phyloP scores from a whole-genome alignment of 257 asterid genomes.

The Nicotiana benthamiana region DNA sequence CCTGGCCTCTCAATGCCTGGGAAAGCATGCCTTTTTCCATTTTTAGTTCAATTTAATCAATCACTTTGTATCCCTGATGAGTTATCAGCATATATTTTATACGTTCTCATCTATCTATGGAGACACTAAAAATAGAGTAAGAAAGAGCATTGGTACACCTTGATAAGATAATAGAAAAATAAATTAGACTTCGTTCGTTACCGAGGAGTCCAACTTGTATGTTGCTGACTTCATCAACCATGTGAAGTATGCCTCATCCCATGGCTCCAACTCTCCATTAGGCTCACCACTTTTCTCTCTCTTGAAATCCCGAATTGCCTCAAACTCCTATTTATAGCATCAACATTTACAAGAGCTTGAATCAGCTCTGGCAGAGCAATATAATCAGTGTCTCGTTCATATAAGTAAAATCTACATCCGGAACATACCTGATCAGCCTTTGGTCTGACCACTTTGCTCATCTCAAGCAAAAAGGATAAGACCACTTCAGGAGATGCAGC shows the following conservation, averaged over 20 bases:
- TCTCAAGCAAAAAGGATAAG: conserved; percentile 62
- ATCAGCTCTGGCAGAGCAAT: background rate
- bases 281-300: conserved; percentile 33
- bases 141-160: background rate
- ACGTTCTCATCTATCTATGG: background rate
- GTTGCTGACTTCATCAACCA: conserved; percentile 69
- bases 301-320: conserved; percentile 59
- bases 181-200: conserved; percentile 15
- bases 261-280: conserved; percentile 68
- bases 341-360: background rate
- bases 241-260: conserved; percentile 91
- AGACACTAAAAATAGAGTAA: background rate
- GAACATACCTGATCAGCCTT: conserved; percentile 78
- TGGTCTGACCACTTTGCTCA: conserved; percentile 77
- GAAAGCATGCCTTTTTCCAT: background rate
- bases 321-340: conserved; percentile 50
- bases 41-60: conserved; percentile 2
- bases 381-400: conserved; percentile 1
- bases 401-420: conserved; percentile 7
- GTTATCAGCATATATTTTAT: background rate
- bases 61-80: background rate
- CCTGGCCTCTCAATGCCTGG: background rate
- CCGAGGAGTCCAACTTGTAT: conserved; percentile 68
- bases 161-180: background rate
- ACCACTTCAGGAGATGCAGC: conserved; percentile 91